phyloP scores from a whole-genome alignment of 2,329 filamentous ascomycete genomes.

The Microsporum ferrugineum region DNA sequence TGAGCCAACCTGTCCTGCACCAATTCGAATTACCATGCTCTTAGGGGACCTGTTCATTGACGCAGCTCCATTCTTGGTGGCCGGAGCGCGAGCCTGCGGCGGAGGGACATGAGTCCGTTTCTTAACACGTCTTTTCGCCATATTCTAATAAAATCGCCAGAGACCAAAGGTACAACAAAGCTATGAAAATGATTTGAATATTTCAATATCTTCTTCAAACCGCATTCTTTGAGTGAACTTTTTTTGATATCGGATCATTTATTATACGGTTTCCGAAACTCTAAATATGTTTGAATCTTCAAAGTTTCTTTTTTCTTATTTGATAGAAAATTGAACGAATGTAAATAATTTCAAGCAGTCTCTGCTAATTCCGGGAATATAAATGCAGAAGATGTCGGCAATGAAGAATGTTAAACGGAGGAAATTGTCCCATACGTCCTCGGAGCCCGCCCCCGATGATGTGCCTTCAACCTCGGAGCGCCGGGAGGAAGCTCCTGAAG shows the following conservation, averaged over 20 bases:
- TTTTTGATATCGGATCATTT: constrained; percentile 12
- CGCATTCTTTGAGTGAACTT: constrained; percentile 6
- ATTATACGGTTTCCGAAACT: constrained; percentile 9
- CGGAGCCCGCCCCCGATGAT: constrained; percentile 16
- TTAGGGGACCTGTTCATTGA: constrained; percentile 59
- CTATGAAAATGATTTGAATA: background rate
- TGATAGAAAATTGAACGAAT: background rate
- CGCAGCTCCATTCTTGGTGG: constrained; percentile 43
- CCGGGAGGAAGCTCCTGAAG: constrained; percentile 5
- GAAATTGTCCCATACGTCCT: constrained; percentile 25
- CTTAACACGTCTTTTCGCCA: constrained; percentile 74
- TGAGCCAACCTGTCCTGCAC: constrained; percentile 82
- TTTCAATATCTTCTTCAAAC: background rate
- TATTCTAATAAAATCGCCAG: constrained; percentile 27
- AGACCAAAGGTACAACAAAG: background rate
- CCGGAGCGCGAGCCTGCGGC: constrained; percentile 45
- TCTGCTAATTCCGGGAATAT: background rate
- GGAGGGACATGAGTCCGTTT: constrained; percentile 64
- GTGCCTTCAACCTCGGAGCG: constrained; percentile 13
- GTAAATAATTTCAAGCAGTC: background rate
- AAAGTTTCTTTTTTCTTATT: background rate
- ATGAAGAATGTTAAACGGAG: constrained; percentile 32
- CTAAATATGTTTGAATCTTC: background rate
- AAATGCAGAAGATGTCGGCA: constrained; percentile 23
- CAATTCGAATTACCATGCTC: constrained; percentile 97